A percentile compares a stretch with the other conserved stretches of the same genome.
phyloP scores from a whole-genome alignment of 768 basidiomycete species.

The Gymnopilus dilepis region DNA sequence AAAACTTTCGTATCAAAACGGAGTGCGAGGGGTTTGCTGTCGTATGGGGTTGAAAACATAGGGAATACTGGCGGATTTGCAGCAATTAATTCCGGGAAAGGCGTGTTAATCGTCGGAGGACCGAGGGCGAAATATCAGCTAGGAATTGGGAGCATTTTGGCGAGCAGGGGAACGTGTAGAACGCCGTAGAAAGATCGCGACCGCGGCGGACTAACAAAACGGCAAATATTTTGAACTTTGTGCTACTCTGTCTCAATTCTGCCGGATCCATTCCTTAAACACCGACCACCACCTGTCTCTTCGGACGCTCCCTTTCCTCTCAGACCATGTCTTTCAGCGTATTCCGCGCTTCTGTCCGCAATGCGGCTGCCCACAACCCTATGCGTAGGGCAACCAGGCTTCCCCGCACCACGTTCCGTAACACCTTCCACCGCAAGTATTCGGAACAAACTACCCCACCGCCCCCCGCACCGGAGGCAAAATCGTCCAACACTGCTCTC shows the following conservation, averaged over 20 bases:
- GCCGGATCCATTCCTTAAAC: constrained; percentile 18
- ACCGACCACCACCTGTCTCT: constrained; percentile 27
- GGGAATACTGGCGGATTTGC: not conserved
- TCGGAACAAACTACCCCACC: constrained; percentile 52
- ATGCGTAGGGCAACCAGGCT: constrained; percentile 44
- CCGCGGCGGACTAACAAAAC: constrained; percentile 15
- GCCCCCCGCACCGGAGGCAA: constrained; percentile 42
- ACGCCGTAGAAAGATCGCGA: constrained; percentile 1
- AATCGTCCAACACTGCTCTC: constrained; percentile 62
- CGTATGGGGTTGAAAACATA: not conserved
- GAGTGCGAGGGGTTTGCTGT: not conserved
- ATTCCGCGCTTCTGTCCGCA: constrained; percentile 57
- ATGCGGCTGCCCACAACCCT: constrained; percentile 45
- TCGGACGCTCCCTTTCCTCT: not conserved
- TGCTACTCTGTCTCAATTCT: constrained; percentile 1
- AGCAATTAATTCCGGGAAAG: not conserved
- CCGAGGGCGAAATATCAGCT: not conserved
- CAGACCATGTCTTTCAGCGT: constrained; percentile 59
- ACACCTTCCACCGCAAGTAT: constrained; percentile 57
- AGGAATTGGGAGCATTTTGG: not conserved
- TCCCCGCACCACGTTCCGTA: constrained; percentile 36
- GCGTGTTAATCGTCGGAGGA: not conserved
- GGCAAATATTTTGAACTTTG: constrained; percentile 15
- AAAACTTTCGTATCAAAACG: constrained; percentile 4
- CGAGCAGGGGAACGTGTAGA: not conserved